Percentiles rank a stretch among this genome's conserved stretches.
phyloP scores from a whole-genome alignment of 225 moss, liverwort and hornwort species.

The Pseudoscleropodium purum region DNA sequence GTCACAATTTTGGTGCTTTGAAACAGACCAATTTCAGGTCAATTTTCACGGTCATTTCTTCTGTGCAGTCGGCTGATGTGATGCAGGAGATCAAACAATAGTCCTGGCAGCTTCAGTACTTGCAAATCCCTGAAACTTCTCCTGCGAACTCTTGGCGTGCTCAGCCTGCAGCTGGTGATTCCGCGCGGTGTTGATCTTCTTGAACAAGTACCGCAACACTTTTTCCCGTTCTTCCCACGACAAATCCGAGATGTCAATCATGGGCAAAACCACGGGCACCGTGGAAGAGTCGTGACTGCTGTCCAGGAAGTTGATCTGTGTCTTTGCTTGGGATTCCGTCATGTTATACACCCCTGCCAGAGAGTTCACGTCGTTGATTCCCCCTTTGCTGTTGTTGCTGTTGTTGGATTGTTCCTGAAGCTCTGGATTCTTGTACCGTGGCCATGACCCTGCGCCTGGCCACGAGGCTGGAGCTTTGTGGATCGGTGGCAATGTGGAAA shows the following conservation, averaged over 20 bases:
- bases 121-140: not conserved
- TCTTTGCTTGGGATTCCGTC: slow-evolving; percentile 4
- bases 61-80: not conserved
- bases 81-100: not conserved
- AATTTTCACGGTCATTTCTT: not conserved
- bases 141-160: not conserved
- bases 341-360: not conserved
- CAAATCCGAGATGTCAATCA: slow-evolving; percentile 65
- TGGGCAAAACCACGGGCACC: slow-evolving; percentile 17
- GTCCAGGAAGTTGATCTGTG: slow-evolving; percentile 13
- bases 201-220: slow-evolving; percentile 55
- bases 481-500: not conserved
- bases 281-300: slow-evolving; percentile 18
- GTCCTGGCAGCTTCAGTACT: not conserved
- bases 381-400: not conserved
- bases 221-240: slow-evolving; percentile 66
- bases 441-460: not conserved
- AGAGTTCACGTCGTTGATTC: not conserved
- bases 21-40: not conserved
- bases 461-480: slow-evolving; percentile 1
- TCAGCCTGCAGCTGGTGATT: not conserved
- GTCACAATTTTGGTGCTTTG: not conserved
- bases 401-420: not conserved
- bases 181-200: slow-evolving; percentile 38
- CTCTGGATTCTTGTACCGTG: not conserved